Evolutionary conservation across 192 early-diverging fungal species (phyloP), one percentile per base, ranked within the genome.

Genomic region (Umbelopsis ramanniana): DNA sequence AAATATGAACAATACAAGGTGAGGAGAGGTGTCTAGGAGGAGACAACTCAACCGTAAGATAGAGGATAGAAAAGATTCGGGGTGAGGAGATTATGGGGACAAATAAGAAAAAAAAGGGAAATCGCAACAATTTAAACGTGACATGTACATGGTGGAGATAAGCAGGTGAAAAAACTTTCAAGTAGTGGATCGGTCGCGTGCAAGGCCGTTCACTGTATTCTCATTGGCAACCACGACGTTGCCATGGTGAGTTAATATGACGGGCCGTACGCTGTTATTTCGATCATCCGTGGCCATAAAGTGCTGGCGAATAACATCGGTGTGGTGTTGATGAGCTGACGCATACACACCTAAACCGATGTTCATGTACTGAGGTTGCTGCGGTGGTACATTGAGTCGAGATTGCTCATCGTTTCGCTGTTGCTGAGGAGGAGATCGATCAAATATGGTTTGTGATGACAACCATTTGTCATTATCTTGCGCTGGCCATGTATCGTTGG

Each of bases 261-360:
- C 71, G 22, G 71, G 60, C 11, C 71, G 55, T 17, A 50, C 29
- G 22, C 19, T 45, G 55, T 38, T 43, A 66, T 63, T 72, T 5
- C 57, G 57, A 63, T 63, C 57, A 35, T 63, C 26, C 24, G 29
- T 37, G 24, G 15, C 26, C 57, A 63, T 63, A 63, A 74, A 53
- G 23, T 78, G 76, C 46, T 78, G 76, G 3, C 72, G 45, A 22
- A 78, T 78, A 11, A 78, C 76, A 74, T 78, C 76, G 43, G 68
- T 74, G 22, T 78, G 76, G 26, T 78, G 76, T 35, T 78, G 76
- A 57, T 78, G 76, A 1, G 76, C 76, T 24, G 76, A 78, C 15
- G 76, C 76, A 74, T 78, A 78, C 15, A 78, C 72, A 6, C 76
- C 76, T 23, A 78, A 33, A 11, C 76, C 76, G 52, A 78, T 73